Evolutionary conservation across 2,329 filamentous ascomycete species (phyloP).

Genomic region (Colletotrichum sp.): DNA sequence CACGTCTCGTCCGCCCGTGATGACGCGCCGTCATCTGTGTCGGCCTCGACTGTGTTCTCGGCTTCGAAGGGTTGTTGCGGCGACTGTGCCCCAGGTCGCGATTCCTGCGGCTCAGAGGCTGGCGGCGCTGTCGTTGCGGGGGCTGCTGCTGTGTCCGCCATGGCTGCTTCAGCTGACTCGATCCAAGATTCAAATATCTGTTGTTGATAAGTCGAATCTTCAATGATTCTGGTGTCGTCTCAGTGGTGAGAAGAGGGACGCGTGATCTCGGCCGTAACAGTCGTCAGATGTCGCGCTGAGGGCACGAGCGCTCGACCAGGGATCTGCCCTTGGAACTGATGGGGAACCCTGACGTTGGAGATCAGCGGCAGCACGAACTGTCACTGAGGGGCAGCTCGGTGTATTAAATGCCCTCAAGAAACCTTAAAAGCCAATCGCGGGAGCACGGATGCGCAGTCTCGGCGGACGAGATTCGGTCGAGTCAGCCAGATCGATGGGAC

Average conservation of each 20-base stretch:
- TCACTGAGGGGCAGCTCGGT: neutral
- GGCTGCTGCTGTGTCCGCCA: neutral
- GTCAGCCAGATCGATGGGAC: neutral
- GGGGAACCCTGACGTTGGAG: neutral
- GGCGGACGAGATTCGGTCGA: neutral
- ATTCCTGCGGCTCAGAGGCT: neutral
- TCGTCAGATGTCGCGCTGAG: neutral
- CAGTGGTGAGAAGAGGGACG: neutral
- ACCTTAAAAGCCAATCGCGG: neutral
- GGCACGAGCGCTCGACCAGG: neutral
- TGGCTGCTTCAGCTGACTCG: neutral
- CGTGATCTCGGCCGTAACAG: neutral
- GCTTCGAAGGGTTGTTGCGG: neutral
- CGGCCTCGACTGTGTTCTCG: slow-evolving; percentile 8
- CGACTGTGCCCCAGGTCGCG: neutral
- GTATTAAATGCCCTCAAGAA: neutral
- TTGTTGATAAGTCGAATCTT: neutral
- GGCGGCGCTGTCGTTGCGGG: neutral
- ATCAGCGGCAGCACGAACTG: neutral
- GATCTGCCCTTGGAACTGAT: neutral
- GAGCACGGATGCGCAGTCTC: neutral
- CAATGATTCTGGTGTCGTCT: neutral
- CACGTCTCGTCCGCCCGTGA: neutral
- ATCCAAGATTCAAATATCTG: rapidly evolving
- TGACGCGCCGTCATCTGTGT: neutral